Evolutionary conservation across 805 yeast species (phyloP).

Genomic region (Yamadazyma sp.): DNA sequence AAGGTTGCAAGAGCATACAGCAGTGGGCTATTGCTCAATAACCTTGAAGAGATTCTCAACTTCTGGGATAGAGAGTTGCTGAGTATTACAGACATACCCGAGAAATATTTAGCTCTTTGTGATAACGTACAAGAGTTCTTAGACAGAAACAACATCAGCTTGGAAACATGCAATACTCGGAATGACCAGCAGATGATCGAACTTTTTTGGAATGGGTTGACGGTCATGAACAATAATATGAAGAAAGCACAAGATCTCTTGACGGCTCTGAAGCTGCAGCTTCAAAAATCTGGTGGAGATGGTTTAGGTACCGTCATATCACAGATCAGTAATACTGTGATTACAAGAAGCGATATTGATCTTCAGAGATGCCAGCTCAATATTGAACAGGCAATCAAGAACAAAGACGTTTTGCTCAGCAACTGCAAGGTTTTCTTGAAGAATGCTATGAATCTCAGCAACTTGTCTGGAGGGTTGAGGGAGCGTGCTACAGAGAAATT

Average conservation of each 20-base stretch:
- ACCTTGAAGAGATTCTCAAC: constrained; percentile 23
- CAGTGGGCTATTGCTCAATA: constrained; percentile 25
- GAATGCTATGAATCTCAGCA: constrained; percentile 46
- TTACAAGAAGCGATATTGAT: constrained; percentile 56
- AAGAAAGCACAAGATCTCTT: constrained; percentile 41
- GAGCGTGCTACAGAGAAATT: constrained; percentile 47
- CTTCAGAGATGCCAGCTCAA: constrained; percentile 45
- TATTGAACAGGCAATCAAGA: constrained; percentile 30
- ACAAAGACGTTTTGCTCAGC: constrained; percentile 28
- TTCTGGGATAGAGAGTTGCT: constrained; percentile 31
- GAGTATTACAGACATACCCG: constrained; percentile 29
- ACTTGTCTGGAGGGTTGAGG: constrained; percentile 50
- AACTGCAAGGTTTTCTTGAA: constrained; percentile 46
- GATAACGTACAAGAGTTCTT: constrained; percentile 46
- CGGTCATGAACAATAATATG: constrained; percentile 35
- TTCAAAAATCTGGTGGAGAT: constrained; percentile 18
- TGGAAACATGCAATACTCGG: constrained; percentile 10
- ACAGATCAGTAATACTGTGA: constrained; percentile 42
- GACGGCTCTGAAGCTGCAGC: constrained; percentile 17
- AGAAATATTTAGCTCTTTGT: constrained; percentile 41
- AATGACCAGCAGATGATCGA: constrained; percentile 16
- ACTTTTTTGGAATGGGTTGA: constrained; percentile 40
- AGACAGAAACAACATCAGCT: constrained; percentile 31
- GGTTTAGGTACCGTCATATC: constrained; percentile 33
- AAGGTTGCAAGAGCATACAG: constrained; percentile 28